Evolutionary conservation across 495 filamentous ascomycete species (phyloP), one percentile per base, ranked within the genome.

Genomic region (Hypoxylon perforatum): DNA sequence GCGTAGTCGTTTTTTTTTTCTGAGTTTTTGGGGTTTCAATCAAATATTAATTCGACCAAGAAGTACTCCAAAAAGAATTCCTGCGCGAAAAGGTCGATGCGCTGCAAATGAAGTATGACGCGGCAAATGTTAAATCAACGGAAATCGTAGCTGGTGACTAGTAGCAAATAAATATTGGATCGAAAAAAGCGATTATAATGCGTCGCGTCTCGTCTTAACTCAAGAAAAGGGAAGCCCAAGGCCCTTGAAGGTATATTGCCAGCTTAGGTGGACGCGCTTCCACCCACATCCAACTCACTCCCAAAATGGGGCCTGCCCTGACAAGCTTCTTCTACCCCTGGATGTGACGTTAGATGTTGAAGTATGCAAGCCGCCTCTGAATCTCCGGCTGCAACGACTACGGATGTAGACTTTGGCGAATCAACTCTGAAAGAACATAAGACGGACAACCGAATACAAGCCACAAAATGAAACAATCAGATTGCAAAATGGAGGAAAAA

Each of bases 251-350:
- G 30, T 67, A 61, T 63, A 61, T 63, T 62, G 42, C 61, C 51
- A 41, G 35, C 57, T 61, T 61, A 35, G 52, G 61, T 47, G 55
- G 46, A 57, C 57, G 61, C 61, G 66, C 61, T 69, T 65, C 56
- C 49, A 54, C 44, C 56, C 61, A 65, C 44, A 41, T 53, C 56
- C 57, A 64, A 33, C 42, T 63, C 55, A 15, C 49, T 51, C 36
- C 41, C 44, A 69, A 53, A 55, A 63, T 44, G 59, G 60, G 45
- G 47, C 59, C 54, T 38, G 44, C 42, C 66, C 66, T 52, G 55
- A 61, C 51, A 65, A 60, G 61, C 61, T 69, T 57, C 60, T 51
- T 60, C 53, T 35, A 46, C 66, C 66, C 66, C 60, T 69, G 61
- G 41, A 69, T 65, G 66, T 61, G 66, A 65, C 66, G 61, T 52